Conservation (phyloP, 2,329 filamentous ascomycete species). For the Fusarium acutatum region DNA sequence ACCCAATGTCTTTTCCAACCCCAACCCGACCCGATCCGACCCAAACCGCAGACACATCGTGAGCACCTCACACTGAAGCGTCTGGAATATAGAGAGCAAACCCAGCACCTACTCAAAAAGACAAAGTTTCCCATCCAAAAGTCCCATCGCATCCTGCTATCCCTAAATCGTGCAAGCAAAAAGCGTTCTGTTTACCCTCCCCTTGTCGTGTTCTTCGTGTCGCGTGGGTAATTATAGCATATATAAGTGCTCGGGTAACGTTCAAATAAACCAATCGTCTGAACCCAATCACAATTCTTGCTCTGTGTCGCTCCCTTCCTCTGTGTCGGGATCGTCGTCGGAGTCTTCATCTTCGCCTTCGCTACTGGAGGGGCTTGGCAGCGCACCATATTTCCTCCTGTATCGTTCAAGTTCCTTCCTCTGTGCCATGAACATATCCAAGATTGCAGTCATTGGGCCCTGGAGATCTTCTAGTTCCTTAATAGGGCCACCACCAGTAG, state of each 20-base stretch:
- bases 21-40: constrained; percentile 4
- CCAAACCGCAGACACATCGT: constrained; percentile 15
- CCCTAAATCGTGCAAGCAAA: constrained; percentile 7
- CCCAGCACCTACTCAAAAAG: constrained; percentile 17
- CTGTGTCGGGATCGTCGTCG: constrained; percentile 29
- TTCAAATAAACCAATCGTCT: not conserved
- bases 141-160: not conserved
- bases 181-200: constrained; percentile 22
- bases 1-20: constrained; percentile 27
- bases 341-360: constrained; percentile 35
- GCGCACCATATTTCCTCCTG: constrained; percentile 60
- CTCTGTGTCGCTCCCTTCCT: constrained; percentile 43
- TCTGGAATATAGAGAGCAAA: constrained; percentile 19
- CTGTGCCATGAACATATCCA: constrained; percentile 68
- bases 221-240: constrained; percentile 32
- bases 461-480: constrained; percentile 75
- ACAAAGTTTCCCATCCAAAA: constrained; percentile 14
- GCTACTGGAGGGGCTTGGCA: constrained; percentile 44
- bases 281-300: constrained; percentile 33
- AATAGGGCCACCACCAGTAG: constrained; percentile 71
- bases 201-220: constrained; percentile 20
- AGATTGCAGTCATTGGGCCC: constrained; percentile 78
- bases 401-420: constrained; percentile 71
- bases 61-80: constrained; percentile 3
- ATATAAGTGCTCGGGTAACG: constrained; percentile 20